A percentile compares a stretch with the other conserved stretches of the same genome.
Conservation (phyloP, 768 basidiomycete species). For the Calocera cornea region DNA sequence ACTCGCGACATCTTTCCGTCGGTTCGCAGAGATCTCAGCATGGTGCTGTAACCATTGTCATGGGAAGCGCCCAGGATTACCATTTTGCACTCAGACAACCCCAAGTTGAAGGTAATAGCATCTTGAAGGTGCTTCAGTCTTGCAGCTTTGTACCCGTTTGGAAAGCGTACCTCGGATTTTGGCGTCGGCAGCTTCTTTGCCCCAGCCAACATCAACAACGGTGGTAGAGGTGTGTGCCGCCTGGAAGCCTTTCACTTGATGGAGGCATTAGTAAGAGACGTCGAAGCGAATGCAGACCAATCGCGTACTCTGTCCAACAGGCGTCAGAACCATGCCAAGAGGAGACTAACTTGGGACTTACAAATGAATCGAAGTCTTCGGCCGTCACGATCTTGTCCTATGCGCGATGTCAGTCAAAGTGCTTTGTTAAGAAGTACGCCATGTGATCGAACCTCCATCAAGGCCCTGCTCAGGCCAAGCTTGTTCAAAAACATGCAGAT, state of each 20-base stretch:
- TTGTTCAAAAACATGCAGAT: background rate
- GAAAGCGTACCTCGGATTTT: slow-evolving; percentile 51
- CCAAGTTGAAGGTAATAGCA: slow-evolving; percentile 52
- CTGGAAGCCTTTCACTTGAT: background rate
- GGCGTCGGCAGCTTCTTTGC: slow-evolving; percentile 61
- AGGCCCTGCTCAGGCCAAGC: background rate
- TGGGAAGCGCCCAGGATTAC: slow-evolving; percentile 58
- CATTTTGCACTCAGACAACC: slow-evolving; percentile 49
- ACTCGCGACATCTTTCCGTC: slow-evolving; percentile 52
- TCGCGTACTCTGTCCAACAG: background rate
- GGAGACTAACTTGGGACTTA: background rate
- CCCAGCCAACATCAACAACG: slow-evolving; percentile 55
- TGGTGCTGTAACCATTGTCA: slow-evolving; percentile 56
- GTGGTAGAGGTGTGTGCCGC: slow-evolving; percentile 13
- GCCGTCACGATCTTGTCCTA: background rate
- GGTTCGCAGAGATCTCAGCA: slow-evolving; percentile 49
- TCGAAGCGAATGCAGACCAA: background rate
- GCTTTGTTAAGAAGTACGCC: background rate
- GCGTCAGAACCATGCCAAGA: background rate
- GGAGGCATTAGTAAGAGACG: background rate
- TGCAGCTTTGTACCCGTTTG: background rate
- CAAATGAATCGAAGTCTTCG: background rate
- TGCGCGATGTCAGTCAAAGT: background rate
- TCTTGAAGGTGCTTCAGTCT: slow-evolving; percentile 30
- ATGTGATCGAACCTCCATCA: background rate